Base-by-base conservation (phyloP, 2,329 filamentous ascomycete species). In the Parascedosporium putredinis region DNA sequence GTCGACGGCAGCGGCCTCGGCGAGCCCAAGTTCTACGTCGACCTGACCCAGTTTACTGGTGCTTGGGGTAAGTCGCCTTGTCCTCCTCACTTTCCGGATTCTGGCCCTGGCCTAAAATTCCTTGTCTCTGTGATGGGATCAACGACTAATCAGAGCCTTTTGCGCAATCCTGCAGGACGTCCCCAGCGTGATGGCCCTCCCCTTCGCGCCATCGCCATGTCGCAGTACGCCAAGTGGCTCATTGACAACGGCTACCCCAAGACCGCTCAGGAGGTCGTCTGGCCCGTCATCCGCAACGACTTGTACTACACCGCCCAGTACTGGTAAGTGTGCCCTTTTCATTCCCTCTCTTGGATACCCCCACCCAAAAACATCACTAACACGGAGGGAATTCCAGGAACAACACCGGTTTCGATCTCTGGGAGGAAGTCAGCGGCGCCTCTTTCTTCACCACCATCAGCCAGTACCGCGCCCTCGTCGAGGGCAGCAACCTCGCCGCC, bases 171-270 rank as follows among this genome's bases (percentile, higher is more conserved):
- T n/a, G n/a, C n/a, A 70, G 68, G 85, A 24, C 79, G 87, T 18
- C 87, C 87, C 10, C 87, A 93, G 64, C 75, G 84, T 38, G 87
- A 93, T 64, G 87, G 87, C 0, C 87, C 88, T 22, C 79, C 87
- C 20, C 74, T 93, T 34, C 76, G 88, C 47, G 86, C 86, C 1
- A 87, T 80, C 43, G 79, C 87, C 2, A 65, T 93, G 58, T 83
- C 86, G 49, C 72, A 73, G 0, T 93, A 90, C 60, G 77, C 83
- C 5, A 81, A 83, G 59, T 88, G 84, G 78, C 69, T 91, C 24
- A 67, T 88, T 46, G 68, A 67, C 40, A 84, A 86, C 53, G 83
- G 81, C 7, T 79, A 83, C 58, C 68, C 79, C 9, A 69, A 69
- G 2, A 76, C 75, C 1, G 82, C 78, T 2, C 66, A 64, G 3